phyloP scores from a whole-genome alignment of 225 moss, liverwort and hornwort species.

The Polytrichum commune region DNA sequence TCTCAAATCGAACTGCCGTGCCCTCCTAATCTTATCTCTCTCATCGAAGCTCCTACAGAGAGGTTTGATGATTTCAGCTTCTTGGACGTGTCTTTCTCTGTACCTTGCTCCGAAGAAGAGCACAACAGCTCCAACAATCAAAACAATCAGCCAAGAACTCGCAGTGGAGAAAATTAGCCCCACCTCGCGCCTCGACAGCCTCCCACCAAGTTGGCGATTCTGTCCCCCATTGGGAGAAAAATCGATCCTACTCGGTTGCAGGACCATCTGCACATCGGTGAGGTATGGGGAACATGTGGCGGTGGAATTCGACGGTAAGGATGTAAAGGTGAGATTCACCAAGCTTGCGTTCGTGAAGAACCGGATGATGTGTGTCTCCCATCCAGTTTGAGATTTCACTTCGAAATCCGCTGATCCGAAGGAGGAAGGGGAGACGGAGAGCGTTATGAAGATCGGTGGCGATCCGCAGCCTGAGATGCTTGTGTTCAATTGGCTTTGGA shows the following conservation, averaged over 20 bases:
- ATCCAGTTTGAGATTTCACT: background rate
- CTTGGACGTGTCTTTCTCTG: background rate
- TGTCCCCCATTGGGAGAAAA: too few relatives aligned
- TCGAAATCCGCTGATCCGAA: background rate
- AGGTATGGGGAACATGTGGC: slow-evolving; percentile 1
- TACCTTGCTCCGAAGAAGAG: background rate
- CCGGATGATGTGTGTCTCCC: background rate
- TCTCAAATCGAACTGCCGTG: background rate
- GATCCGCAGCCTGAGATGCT: background rate
- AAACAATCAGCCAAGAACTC: too few relatives aligned
- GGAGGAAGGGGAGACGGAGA: background rate
- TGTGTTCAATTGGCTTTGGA: background rate
- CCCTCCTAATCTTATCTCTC: background rate
- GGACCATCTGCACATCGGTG: too few relatives aligned
- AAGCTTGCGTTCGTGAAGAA: background rate
- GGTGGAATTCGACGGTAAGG: background rate
- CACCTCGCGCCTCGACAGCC: too few relatives aligned
- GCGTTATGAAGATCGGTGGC: background rate
- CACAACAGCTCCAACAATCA: too few relatives aligned
- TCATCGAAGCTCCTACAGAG: too few relatives aligned
- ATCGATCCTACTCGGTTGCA: too few relatives aligned
- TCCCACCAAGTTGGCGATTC: too few relatives aligned
- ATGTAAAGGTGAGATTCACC: background rate
- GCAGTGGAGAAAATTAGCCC: too few relatives aligned
- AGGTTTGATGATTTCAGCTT: background rate